A percentile compares a stretch with the other conserved stretches of the same genome.
These are phyloP conservation scores for Fomitopsis palustris DNA, from an alignment of 1,284 basidiomycete species.

Conservation along the genomic window DNA sequence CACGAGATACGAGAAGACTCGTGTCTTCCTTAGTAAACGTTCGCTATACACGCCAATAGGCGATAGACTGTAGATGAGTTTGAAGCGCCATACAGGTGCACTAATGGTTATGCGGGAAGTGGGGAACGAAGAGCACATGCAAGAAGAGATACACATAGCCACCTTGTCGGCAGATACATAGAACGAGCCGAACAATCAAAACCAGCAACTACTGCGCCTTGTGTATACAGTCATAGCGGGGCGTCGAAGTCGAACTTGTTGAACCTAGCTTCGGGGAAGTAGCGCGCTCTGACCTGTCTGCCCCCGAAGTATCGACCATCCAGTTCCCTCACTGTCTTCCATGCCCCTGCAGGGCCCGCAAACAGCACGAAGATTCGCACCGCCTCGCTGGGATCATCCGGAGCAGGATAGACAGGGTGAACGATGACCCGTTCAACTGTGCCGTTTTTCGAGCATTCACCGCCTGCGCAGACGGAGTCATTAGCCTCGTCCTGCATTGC, in stretches of 20 bases:
- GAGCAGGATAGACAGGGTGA: constrained; percentile 68
- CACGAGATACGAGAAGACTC: background rate
- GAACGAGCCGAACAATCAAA: background rate
- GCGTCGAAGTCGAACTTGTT: constrained; percentile 46
- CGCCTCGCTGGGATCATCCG: constrained; percentile 57
- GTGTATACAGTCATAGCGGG: constrained; percentile 15
- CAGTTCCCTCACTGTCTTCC: constrained; percentile 89
- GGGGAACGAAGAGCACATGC: background rate
- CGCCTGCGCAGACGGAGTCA: constrained; percentile 65
- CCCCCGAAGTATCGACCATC: constrained; percentile 92
- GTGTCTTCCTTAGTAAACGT: no score
- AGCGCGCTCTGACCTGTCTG: constrained; percentile 75
- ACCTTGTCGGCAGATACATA: background rate
- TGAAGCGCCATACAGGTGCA: no score
- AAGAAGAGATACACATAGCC: background rate
- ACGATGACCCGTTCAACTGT: constrained; percentile 87
- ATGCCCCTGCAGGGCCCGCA: constrained; percentile 86
- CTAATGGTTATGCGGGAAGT: no score
- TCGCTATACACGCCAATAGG: no score
- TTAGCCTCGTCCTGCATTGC: constrained; percentile 4
- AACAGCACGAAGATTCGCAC: constrained; percentile 86
- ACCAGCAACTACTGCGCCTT: background rate
- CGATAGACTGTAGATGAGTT: background rate
- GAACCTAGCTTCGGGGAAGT: constrained; percentile 73
- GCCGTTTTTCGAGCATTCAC: constrained; percentile 87